Evolutionary conservation across 441 rosid species (phyloP), one percentile per base, ranked within the genome.

Genomic region (Adansonia madagascariensis): DNA sequence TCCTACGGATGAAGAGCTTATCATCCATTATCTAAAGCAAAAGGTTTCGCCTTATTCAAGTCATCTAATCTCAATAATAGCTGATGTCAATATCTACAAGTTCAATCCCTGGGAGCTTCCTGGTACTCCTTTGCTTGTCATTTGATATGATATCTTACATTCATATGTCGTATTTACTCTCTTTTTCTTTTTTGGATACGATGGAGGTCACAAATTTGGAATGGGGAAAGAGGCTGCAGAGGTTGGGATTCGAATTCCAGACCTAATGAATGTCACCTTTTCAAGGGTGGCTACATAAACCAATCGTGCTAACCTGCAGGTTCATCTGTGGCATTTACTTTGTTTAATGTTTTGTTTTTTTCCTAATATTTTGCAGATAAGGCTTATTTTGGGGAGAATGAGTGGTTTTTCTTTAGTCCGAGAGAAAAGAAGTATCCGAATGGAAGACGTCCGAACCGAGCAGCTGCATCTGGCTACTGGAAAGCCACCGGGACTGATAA

Each of bases 31-130:
- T 73, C 82, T 83, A 14, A 82, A 78, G 61, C 75, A 74, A 78
- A 86, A 82, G 68, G 60, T 49, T 57, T 55, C 79, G 0, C 72
- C 84, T 41, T 65, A 85, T 35, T 66, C 79, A 43, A 74, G 74
- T 69, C 80, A 71, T 41, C 68, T 41, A 22, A 27, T 63, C 64
- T 67, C 79, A 63, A 66, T 81, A 14, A 81, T 83, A 53, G 88
- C 86, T 24, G 83, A 80, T 12, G 77, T 80, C 52, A 68, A 85
- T 56, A 82, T 84, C 76, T 82, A 84, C 81, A 80, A 82, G 80
- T 80, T 80, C 77, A 79, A 80, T 80, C 84, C 86, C 1, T 86
- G 86, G 86, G 88, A 84, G 53, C 88, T 86, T 84, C 86, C 85
- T 6, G 84, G 88, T 83, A 61, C 39, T 52, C 50, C 9, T 46